Percentiles rank a stretch among this genome's conserved stretches.
Evolutionary conservation across 139 green algal species (phyloP).

Genomic region (Nannochloris sp.): DNA sequence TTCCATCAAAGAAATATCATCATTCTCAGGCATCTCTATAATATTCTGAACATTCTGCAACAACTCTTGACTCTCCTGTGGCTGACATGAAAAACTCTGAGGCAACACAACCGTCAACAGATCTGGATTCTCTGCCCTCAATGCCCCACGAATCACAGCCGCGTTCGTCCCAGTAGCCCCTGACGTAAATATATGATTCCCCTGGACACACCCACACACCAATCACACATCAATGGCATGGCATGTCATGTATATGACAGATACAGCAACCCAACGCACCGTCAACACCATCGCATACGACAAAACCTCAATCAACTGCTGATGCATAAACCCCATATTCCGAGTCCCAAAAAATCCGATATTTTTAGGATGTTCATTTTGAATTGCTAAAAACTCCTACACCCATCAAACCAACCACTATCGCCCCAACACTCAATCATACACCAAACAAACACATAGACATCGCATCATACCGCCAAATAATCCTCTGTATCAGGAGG

Average conservation of each 20-base stretch:
- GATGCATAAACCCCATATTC: constrained; percentile 97
- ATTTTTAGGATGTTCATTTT: constrained; percentile 79
- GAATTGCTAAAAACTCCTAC: constrained; percentile 96
- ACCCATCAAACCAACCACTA: background rate
- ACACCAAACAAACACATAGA: background rate
- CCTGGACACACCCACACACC: constrained; percentile 34
- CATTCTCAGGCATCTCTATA: constrained; percentile 90
- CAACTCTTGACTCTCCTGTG: constrained; percentile 86
- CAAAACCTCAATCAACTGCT: constrained; percentile 96
- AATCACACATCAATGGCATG: background rate
- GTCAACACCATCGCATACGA: constrained; percentile 94
- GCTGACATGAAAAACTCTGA: constrained; percentile 78
- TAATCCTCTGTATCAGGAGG: constrained; percentile 50
- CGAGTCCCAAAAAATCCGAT: constrained; percentile 97
- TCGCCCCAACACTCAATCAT: background rate
- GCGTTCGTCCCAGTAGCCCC: constrained; percentile 95
- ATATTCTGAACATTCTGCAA: constrained; percentile 81
- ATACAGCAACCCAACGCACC: constrained; percentile 34
- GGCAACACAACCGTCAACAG: constrained; percentile 95
- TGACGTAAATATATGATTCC: constrained; percentile 95
- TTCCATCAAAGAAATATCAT: constrained; percentile 77
- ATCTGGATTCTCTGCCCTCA: constrained; percentile 84
- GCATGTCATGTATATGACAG: too few species aligned
- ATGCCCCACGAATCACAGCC: constrained; percentile 90
- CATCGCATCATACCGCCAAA: constrained; percentile 31